These are phyloP conservation scores for Sicyos edulis DNA, from an alignment of 306 rosid species.

Conservation along the genomic window DNA sequence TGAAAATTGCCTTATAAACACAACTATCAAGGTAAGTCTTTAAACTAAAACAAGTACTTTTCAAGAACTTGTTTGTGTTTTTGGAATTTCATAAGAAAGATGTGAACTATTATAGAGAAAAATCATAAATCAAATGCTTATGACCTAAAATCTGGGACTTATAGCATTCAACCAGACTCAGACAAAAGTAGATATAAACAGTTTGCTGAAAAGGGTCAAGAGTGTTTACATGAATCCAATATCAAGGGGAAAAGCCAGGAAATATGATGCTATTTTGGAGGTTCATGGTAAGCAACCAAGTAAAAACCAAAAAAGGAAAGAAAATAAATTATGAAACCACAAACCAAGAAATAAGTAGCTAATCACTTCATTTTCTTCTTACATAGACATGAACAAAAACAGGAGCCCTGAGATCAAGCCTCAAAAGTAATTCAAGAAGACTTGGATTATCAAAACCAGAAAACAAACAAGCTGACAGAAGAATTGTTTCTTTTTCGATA, in stretches of 20 bases:
- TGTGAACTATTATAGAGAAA: no score
- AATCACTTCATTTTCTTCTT: not conserved
- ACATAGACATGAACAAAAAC: not conserved
- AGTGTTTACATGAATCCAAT: not conserved
- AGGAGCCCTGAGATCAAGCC: not conserved
- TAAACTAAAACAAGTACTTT: no score
- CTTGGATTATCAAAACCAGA: not conserved
- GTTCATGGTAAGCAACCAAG: not conserved
- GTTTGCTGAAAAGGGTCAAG: no score
- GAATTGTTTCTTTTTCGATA: no score
- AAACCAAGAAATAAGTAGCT: not conserved
- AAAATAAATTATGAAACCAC: not conserved
- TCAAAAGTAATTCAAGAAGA: not conserved
- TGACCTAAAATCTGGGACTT: not conserved
- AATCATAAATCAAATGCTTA: no score
- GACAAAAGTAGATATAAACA: not conserved
- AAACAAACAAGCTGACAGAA: no score
- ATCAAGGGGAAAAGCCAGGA: not conserved
- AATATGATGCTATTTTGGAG: constrained; percentile 5
- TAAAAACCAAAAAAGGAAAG: constrained; percentile 6
- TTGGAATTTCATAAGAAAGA: no score
- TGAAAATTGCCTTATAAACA: no score
- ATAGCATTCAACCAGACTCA: not conserved
- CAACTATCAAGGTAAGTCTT: no score
- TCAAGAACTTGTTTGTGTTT: no score